Conservation (phyloP, 768 basidiomycete genomes). For the Crassisporium funariophilum region DNA sequence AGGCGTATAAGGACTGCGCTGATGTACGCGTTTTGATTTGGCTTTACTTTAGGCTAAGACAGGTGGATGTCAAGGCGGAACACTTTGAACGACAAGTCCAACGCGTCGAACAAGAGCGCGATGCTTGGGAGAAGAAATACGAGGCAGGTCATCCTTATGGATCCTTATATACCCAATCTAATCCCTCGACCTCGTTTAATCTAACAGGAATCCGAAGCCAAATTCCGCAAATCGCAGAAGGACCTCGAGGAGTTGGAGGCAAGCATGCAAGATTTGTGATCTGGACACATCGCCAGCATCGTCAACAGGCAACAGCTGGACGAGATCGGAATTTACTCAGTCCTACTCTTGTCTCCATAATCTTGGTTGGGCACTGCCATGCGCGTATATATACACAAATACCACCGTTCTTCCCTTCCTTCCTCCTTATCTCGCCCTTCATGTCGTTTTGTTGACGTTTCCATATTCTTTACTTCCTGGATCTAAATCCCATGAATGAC, state of each 20-base stretch:
- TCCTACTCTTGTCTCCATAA: neutral
- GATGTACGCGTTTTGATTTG: slow-evolving; percentile 21
- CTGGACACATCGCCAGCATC: slow-evolving; percentile 2
- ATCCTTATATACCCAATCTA: too few relatives aligned
- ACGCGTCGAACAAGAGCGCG: slow-evolving; percentile 87
- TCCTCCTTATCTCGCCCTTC: slow-evolving; percentile 8
- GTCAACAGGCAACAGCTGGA: neutral
- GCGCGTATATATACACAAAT: slow-evolving; percentile 2
- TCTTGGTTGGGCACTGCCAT: neutral
- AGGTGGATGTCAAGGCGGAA: slow-evolving; percentile 98
- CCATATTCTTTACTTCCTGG: slow-evolving; percentile 18
- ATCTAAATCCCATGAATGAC: slow-evolving; percentile 16
- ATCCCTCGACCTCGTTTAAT: too few relatives aligned
- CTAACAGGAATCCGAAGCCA: slow-evolving; percentile 66
- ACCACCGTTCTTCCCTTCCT: slow-evolving; percentile 4
- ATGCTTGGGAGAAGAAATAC: slow-evolving; percentile 91
- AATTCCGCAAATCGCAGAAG: slow-evolving; percentile 71
- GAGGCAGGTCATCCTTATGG: slow-evolving; percentile 70
- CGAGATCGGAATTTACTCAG: neutral
- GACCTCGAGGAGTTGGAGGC: slow-evolving; percentile 85
- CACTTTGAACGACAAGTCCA: slow-evolving; percentile 94
- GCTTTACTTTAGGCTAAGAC: slow-evolving; percentile 67
- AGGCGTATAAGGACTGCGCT: slow-evolving; percentile 6
- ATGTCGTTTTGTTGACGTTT: slow-evolving; percentile 10
- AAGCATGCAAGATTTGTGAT: slow-evolving; percentile 73